phyloP scores from a whole-genome alignment of 768 basidiomycete genomes.

The Kockovaella imperatae region DNA sequence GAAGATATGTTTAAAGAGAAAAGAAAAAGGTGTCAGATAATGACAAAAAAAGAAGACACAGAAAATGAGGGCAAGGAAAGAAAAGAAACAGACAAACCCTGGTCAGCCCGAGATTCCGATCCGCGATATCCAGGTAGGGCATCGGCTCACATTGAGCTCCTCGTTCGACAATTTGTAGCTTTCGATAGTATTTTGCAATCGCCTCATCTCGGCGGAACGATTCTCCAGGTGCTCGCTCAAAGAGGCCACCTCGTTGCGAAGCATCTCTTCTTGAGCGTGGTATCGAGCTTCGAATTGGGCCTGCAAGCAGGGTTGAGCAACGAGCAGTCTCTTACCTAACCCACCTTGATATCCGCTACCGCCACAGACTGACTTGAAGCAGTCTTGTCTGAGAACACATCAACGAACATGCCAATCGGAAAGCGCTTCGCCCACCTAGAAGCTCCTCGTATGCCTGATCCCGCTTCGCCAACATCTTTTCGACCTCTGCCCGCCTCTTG shows the following conservation, averaged over 20 bases:
- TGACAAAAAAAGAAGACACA: not conserved
- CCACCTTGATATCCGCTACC: conserved; percentile 82
- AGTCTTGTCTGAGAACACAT: conserved; percentile 17
- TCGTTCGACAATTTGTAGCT: conserved; percentile 93
- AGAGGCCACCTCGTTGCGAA: conserved; percentile 71
- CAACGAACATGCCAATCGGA: not conserved
- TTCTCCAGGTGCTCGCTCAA: conserved; percentile 85
- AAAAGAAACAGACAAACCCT: not conserved
- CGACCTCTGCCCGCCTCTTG: conserved; percentile 78
- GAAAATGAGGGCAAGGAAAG: not conserved
- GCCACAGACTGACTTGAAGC: conserved; percentile 52
- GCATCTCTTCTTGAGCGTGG: conserved; percentile 81
- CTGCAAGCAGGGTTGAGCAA: conserved; percentile 49
- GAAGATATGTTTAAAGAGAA: not conserved
- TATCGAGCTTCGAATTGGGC: conserved; percentile 91
- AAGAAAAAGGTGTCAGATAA: not conserved
- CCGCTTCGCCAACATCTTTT: conserved; percentile 64
- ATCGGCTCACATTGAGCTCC: conserved; percentile 74
- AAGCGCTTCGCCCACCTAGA: conserved; percentile 56
- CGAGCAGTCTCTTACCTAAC: conserved; percentile 12
- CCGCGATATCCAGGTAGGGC: conserved; percentile 12
- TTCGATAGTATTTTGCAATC: conserved; percentile 76
- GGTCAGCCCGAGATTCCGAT: not conserved
- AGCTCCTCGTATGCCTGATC: conserved; percentile 96
- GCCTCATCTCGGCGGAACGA: conserved; percentile 72